Evolutionary conservation across 2,329 filamentous ascomycete genomes (phyloP).

Genomic region (Penicillium expansum): DNA sequence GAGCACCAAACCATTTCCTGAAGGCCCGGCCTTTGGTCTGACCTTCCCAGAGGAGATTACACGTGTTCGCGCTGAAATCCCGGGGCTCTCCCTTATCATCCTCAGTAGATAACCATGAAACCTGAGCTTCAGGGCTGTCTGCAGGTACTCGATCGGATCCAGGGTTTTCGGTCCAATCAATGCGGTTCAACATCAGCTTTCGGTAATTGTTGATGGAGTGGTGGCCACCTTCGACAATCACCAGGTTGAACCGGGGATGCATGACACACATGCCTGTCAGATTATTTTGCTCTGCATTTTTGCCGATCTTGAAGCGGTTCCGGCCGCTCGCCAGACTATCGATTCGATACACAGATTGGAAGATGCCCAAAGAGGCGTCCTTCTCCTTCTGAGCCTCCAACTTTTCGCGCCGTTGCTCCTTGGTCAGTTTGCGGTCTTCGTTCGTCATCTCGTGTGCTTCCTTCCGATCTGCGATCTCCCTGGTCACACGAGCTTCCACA

Average conservation of each 20-base stretch:
- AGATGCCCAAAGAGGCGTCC: slow-evolving; percentile 82
- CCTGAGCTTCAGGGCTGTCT: slow-evolving; percentile 60
- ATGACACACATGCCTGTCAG: slow-evolving; percentile 90
- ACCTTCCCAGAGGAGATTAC: slow-evolving; percentile 84
- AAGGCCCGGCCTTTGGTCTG: slow-evolving; percentile 78
- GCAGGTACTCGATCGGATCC: slow-evolving; percentile 59
- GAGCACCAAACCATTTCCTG: slow-evolving; percentile 76
- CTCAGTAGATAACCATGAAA: slow-evolving; percentile 73
- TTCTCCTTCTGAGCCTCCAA: slow-evolving; percentile 76
- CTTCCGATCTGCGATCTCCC: slow-evolving; percentile 84
- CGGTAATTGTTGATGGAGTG: slow-evolving; percentile 81
- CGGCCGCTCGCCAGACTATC: slow-evolving; percentile 86
- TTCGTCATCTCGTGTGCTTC: slow-evolving; percentile 75
- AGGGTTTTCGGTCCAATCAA: slow-evolving; percentile 90
- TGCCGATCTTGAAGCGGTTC: slow-evolving; percentile 87
- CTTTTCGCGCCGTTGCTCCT: slow-evolving; percentile 84
- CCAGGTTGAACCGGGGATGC: slow-evolving; percentile 81
- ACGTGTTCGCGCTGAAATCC: slow-evolving; percentile 78
- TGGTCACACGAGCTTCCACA: slow-evolving; percentile 89
- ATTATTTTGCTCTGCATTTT: slow-evolving; percentile 84
- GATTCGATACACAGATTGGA: slow-evolving; percentile 84
- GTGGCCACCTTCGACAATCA: slow-evolving; percentile 87
- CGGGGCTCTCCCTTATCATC: slow-evolving; percentile 75
- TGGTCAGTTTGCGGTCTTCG: slow-evolving; percentile 80
- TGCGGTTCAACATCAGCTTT: slow-evolving; percentile 89